Evolutionary conservation across 225 moss, liverwort and hornwort genomes (phyloP).

Genomic region (Marchantia paleacea): DNA sequence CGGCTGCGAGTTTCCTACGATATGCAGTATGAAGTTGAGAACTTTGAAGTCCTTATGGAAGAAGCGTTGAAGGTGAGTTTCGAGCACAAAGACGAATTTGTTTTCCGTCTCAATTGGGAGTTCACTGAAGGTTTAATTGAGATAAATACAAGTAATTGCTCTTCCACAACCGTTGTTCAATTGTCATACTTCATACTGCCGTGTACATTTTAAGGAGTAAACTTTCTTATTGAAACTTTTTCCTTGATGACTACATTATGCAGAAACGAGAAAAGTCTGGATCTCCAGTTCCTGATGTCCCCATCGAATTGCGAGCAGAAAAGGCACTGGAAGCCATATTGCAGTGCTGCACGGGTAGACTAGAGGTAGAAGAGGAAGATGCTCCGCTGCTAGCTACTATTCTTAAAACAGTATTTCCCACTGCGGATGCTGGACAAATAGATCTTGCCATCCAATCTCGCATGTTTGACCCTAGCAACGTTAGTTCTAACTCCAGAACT

Average conservation of each 20-base stretch:
- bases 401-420: constrained; percentile 66
- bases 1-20: constrained; percentile 76
- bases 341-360: constrained; percentile 72
- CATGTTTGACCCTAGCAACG: constrained; percentile 10
- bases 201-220: background rate
- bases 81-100: background rate
- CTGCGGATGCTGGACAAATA: constrained; percentile 59
- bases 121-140: background rate
- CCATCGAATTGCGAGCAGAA: constrained; percentile 73
- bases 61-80: constrained; percentile 63
- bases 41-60: constrained; percentile 79
- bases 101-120: background rate
- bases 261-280: constrained; percentile 74
- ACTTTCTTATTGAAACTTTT: background rate
- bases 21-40: constrained; percentile 84
- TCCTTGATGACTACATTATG: background rate
- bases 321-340: constrained; percentile 79
- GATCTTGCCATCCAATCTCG: constrained; percentile 35
- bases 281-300: constrained; percentile 56
- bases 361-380: constrained; percentile 62
- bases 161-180: background rate
- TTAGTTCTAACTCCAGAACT: background rate
- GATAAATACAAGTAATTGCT: background rate
- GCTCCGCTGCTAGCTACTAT: constrained; percentile 55
- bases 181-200: background rate